Base-by-base conservation (phyloP, 768 basidiomycete species). In the Trichaptum fuscoviolaceum region DNA sequence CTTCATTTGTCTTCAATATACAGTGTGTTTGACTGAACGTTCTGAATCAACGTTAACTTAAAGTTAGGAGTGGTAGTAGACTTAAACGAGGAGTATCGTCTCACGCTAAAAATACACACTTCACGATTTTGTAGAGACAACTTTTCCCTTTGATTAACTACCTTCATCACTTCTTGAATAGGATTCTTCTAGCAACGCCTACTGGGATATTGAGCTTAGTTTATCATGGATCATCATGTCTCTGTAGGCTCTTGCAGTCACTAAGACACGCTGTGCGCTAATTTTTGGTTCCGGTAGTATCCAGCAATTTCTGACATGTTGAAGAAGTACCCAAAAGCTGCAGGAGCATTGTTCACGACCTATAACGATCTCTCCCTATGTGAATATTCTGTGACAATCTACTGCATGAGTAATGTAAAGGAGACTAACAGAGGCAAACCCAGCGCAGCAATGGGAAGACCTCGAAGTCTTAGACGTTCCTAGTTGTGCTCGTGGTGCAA, bases 361-460 rank as follows among this genome's bases (percentile, higher is more conserved):
- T 92, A 88, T 77, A 92, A 92, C 73, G 91, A 93, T 67, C 75
- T 93, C 34, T 74, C 84, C 7, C 83, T 85, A 24, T 84, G 91
- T 89, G 63, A 64, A 76, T 67, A 23, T 5, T 34, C 15, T 25
- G 23, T 25, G 30, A 3, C 1, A 20, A 6, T 42, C 10, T 7
- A 27, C 7, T 20, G 4, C 57, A 3, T 26, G 57, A 2, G 57
- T 4, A 7, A n/a, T 58, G 4, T 26, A 7, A 2, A 58, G 9
- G 57, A 9, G 20, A n/a, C 25, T 26, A 58, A n/a, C 57, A 8
- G 8, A 3, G 30, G 30, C 30, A 30, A 3, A 30, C 30, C 30
- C 52, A 93, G 91, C 86, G 7, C 92, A 94, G 71, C 81, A 85
- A 76, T 94, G 92, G 92, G 77, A 76, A 7, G 81, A 88, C 60